These are phyloP conservation scores for Priceomyces fermenticarens DNA, from an alignment of 805 yeast species.

Conservation along the genomic window DNA sequence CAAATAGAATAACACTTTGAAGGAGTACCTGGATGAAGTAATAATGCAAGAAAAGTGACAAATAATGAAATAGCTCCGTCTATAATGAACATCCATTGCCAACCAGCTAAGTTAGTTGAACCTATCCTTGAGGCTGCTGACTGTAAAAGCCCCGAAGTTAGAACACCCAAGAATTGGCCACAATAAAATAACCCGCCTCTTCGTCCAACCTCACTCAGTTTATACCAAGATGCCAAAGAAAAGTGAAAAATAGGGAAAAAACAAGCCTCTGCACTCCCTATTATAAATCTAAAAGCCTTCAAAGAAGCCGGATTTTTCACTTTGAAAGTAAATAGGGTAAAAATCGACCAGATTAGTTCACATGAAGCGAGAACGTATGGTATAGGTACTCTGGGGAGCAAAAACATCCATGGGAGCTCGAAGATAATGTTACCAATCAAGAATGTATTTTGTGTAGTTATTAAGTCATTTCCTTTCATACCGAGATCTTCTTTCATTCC, in stretches of 20 bases:
- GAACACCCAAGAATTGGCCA: slow-evolving; percentile 61
- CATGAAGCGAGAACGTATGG: slow-evolving; percentile 49
- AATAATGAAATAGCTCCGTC: slow-evolving; percentile 60
- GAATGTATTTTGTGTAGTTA: slow-evolving; percentile 24
- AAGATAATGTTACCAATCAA: slow-evolving; percentile 23
- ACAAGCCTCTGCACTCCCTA: slow-evolving; percentile 69
- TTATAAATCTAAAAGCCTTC: slow-evolving; percentile 60
- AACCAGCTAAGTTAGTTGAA: slow-evolving; percentile 53
- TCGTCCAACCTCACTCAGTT: slow-evolving; percentile 47
- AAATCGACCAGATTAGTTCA: slow-evolving; percentile 67
- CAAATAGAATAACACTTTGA: slow-evolving; percentile 35
- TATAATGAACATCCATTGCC: slow-evolving; percentile 74
- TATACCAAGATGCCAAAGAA: slow-evolving; percentile 46
- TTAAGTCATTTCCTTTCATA: slow-evolving; percentile 51
- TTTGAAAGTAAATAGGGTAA: slow-evolving; percentile 55
- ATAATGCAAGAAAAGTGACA: slow-evolving; percentile 55
- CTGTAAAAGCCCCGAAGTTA: slow-evolving; percentile 63
- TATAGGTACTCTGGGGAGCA: slow-evolving; percentile 54
- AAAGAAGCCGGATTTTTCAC: slow-evolving; percentile 49
- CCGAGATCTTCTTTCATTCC: slow-evolving; percentile 57
- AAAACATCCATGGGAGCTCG: slow-evolving; percentile 38
- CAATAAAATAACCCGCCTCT: slow-evolving; percentile 61
- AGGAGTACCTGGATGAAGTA: slow-evolving; percentile 66
- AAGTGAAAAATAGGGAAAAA: slow-evolving; percentile 35
- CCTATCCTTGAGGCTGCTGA: slow-evolving; percentile 43